Evolutionary conservation across 352 stramenopile genomes (phyloP), one percentile per base, ranked within the genome.

Genomic region (Thraustochytrium sp.): DNA sequence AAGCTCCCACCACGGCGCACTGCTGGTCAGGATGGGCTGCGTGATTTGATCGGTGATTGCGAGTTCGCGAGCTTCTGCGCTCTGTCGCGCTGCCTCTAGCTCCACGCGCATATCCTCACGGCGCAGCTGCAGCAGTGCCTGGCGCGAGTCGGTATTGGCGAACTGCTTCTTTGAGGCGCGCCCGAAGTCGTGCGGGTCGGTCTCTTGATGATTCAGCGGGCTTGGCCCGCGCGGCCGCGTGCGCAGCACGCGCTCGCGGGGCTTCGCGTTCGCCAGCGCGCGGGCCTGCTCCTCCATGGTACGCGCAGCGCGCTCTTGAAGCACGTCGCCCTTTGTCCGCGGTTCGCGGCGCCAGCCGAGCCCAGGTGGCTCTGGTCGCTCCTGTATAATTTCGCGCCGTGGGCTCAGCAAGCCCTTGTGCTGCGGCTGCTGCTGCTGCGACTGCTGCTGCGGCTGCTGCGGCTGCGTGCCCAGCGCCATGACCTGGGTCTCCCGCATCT

Each of bases 1-100:
- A 23, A 80, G 5, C 13, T 80, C 68, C 68, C 68, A 80, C 68
- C 68, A 80, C 16, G 68, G 68, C 46, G 48, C 21, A 21, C 9
- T n/a, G 44, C 68, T 80, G 9, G 23, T 18, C 4, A 80, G 31
- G 21, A 80, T 51, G n/a, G 68, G 68, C 37, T 72, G 31, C 21
- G 53, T 64, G 34, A 80, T 46, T 36, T 80, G 31, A 48, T 72
- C 34, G 0, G 53, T 65, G 1, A 34, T 9, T 8, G 31, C 68
- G 9, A 64, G 37, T 23, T 23, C 11, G 21, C 23, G 18, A 23
- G 44, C 53, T 18, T 80, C 68, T 8, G 31, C 40, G 21, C 3
- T 26, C 5, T 48, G 68, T 1, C 53, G 34, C 13, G 40, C 68
- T 9, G 46, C 68, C n/a, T 80, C 68, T 18, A 80, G 53, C 37